Conservation (phyloP, 208 protist genomes). For the Zelonia costaricensis region DNA sequence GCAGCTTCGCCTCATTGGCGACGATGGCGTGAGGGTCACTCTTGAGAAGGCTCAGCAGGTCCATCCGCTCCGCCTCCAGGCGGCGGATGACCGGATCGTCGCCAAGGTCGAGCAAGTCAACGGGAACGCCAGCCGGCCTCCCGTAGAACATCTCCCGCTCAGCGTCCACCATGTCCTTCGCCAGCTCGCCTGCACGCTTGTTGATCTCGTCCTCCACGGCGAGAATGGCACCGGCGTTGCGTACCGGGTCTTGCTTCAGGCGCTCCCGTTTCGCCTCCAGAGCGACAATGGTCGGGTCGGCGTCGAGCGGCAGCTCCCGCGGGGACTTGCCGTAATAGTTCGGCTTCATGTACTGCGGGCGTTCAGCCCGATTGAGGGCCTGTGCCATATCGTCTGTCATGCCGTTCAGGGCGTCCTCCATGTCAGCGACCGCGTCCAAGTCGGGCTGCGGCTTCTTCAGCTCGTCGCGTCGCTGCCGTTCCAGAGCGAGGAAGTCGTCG, state of each 20-base stretch:
- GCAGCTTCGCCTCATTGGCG: conserved; percentile 39
- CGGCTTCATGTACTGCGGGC: conserved; percentile 38
- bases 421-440: conserved; percentile 7
- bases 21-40: conserved; percentile 27
- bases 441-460: conserved; percentile 29
- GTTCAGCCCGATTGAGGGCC: conserved; percentile 39
- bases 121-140: conserved; percentile 50
- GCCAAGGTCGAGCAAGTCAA: conserved; percentile 49
- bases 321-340: conserved; percentile 32
- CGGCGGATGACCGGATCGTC: conserved; percentile 39
- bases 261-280: conserved; percentile 62
- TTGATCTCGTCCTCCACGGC: conserved; percentile 45
- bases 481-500: conserved; percentile 42
- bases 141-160: conserved; percentile 44
- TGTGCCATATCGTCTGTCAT: conserved; percentile 37
- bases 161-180: conserved; percentile 17
- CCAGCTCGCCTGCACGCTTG: conserved; percentile 38
- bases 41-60: conserved; percentile 32
- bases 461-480: conserved; percentile 42
- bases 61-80: conserved; percentile 43
- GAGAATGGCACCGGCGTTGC: conserved; percentile 36
- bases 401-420: conserved; percentile 29
- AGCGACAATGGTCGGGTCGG: conserved; percentile 30
- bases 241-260: conserved; percentile 25
- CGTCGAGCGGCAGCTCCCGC: conserved; percentile 43